Evolutionary conservation across 192 early-diverging fungal species (phyloP).

Genomic region (Coemansia aciculifera): DNA sequence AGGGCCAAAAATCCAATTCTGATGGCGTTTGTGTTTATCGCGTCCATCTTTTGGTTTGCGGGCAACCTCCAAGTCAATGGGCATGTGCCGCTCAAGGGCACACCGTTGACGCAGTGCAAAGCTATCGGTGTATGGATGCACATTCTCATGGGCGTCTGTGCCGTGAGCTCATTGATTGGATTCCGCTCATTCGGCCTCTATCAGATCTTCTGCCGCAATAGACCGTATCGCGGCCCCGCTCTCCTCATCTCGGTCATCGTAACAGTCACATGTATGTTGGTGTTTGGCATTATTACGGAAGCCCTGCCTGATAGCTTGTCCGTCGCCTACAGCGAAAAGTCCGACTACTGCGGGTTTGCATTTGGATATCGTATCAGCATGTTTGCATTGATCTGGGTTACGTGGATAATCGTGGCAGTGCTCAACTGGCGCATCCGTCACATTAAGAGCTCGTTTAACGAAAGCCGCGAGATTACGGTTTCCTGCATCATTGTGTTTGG

Average conservation of each 20-base stretch:
- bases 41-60: constrained; percentile 46
- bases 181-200: constrained; percentile 2
- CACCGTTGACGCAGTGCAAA: constrained; percentile 29
- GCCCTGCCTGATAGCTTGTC: constrained; percentile 14
- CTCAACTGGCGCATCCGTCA: constrained; percentile 47
- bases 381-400: constrained; percentile 42
- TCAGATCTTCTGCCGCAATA: constrained; percentile 5
- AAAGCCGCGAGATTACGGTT: constrained; percentile 38
- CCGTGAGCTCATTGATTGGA: constrained; percentile 37
- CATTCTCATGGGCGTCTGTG: constrained; percentile 32
- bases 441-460: constrained; percentile 55
- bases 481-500: constrained; percentile 34
- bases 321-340: constrained; percentile 13
- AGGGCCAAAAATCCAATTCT: constrained; percentile 55
- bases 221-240: constrained; percentile 4
- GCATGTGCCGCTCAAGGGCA: constrained; percentile 38
- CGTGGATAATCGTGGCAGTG: constrained; percentile 29
- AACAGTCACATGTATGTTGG: constrained; percentile 17
- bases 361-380: constrained; percentile 26
- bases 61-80: constrained; percentile 53
- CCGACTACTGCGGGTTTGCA: constrained; percentile 36
- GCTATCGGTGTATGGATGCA: constrained; percentile 50
- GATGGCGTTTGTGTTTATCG: constrained; percentile 36
- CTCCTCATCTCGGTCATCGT: neutral
- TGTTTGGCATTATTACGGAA: constrained; percentile 41